A percentile compares a stretch with the other conserved stretches of the same genome.
These are phyloP conservation scores for Verticillium nonalfalfae DNA, from an alignment of 2,329 filamentous ascomycete genomes.

Conservation along the genomic window DNA sequence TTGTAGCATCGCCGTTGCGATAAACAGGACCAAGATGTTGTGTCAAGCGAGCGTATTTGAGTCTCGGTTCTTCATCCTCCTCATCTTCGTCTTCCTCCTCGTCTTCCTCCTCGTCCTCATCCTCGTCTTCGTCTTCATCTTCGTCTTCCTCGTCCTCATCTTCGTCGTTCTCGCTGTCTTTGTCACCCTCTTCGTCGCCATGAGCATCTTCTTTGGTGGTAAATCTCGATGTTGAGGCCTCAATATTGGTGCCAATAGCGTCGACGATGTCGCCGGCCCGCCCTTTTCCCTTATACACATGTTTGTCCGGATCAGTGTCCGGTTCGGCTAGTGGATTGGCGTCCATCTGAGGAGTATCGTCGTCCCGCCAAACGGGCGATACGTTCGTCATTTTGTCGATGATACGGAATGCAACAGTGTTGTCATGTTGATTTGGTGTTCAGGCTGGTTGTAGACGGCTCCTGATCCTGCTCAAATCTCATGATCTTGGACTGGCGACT, in stretches of 20 bases:
- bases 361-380: not conserved
- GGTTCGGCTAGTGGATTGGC: too few species aligned
- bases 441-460: too few species aligned
- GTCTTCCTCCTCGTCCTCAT: conserved; percentile 46
- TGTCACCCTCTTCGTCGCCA: not conserved
- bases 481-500: too few species aligned
- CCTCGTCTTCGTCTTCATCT: conserved; percentile 37
- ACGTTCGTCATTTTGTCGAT: not conserved
- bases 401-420: not conserved
- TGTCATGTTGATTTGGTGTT: too few species aligned
- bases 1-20: conserved; percentile 91
- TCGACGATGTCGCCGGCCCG: not conserved
- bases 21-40: conserved; percentile 75
- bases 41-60: conserved; percentile 89
- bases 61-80: conserved; percentile 85
- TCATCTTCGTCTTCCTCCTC: conserved; percentile 71
- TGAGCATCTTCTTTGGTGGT: conserved; percentile 10
- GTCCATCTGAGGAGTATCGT: conserved; percentile 2
- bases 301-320: too few species aligned
- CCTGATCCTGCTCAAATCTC: not conserved
- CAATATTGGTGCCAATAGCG: conserved; percentile 5
- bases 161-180: conserved; percentile 14
- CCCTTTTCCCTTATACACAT: not conserved
- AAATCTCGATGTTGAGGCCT: conserved; percentile 7
- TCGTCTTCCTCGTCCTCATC: conserved; percentile 22